Evolutionary conservation across 108 stramenopile genomes (phyloP), one percentile per base, ranked within the genome.

Genomic region (Cyclotella cryptica): DNA sequence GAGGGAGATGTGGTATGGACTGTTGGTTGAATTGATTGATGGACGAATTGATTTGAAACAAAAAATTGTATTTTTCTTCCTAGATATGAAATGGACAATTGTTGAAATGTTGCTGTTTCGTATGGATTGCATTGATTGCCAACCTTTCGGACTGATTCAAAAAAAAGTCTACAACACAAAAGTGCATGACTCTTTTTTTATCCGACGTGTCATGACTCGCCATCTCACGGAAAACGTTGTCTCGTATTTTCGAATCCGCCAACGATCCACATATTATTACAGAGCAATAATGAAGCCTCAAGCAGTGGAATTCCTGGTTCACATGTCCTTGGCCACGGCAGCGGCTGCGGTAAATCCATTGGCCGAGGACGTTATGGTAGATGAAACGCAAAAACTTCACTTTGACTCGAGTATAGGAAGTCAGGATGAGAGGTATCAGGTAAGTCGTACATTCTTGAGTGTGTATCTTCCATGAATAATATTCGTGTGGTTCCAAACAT

Each of bases 291-390:
- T 92, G 85, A 83, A 79, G 72, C 90, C 94, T 22, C 69, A 87
- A 45, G 90, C 94, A 1, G 90, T 95, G 44, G 94, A 95, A 76
- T 95, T 95, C 66, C 73, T 95, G 51, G 88, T 95, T 11, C 94
- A 95, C 72, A 91, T 93, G 88, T 83, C 88, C 12, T 70, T 95
- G 58, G 87, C 88, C 18, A 92, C 91, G 3, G 94, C 90, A 11
- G 88, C 87, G 8, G 89, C 91, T 0, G 77, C 88, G 17, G 94
- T 93, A 18, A 95, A 93, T 77, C 66, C 81, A 18, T 52, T 93
- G 52, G 87, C 85, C 9, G 87, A 88, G 58, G 92, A 92, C 29
- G 87, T 88, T 30, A 80, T 92, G 77, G 77, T 89, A 11, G 85
- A 85, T 8, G 81, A 79, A 74, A 58, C 53, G 58, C 79, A 72